A percentile compares a stretch with the other conserved stretches of the same genome.
phyloP scores from a whole-genome alignment of 352 stramenopile species.

The Globisporangium yorkense region DNA sequence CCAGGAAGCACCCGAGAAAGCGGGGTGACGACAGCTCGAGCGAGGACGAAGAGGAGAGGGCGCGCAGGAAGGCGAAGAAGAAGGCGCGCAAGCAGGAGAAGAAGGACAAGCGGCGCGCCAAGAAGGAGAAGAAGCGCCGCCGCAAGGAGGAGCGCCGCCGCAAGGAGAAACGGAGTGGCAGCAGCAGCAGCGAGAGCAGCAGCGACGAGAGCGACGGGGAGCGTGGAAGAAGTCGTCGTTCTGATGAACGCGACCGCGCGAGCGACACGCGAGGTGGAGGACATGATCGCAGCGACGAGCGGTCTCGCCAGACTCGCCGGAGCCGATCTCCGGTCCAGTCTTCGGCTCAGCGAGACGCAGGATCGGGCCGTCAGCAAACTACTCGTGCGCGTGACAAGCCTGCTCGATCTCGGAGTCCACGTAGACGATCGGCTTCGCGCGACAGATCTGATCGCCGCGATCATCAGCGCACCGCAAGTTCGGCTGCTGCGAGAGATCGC shows the following conservation, averaged over 20 bases:
- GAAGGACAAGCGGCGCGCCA: slow-evolving; percentile 26
- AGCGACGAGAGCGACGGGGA: not conserved
- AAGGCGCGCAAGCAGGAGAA: slow-evolving; percentile 29
- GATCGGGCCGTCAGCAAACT: not conserved
- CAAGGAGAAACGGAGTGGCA: not conserved
- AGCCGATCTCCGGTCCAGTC: not conserved
- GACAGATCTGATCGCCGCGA: not conserved
- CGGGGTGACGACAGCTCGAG: not conserved
- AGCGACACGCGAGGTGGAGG: not conserved
- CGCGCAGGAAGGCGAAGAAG: slow-evolving; percentile 18
- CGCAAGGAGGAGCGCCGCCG: slow-evolving; percentile 18
- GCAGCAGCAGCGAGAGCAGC: not conserved
- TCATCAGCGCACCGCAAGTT: no score
- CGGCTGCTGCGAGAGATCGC: no score
- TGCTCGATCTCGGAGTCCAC: not conserved
- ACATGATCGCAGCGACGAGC: not conserved
- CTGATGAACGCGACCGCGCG: not conserved
- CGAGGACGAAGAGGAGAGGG: slow-evolving; percentile 13
- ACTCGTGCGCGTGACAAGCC: not conserved
- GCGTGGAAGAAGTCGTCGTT: no score
- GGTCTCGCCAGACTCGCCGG: not conserved
- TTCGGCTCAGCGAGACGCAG: not conserved
- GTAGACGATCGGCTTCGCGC: not conserved
- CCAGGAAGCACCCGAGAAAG: not conserved
- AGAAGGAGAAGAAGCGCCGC: slow-evolving; percentile 28